Base-by-base conservation (phyloP, 2,329 filamentous ascomycete species). In the Bipolaris victoriae region DNA sequence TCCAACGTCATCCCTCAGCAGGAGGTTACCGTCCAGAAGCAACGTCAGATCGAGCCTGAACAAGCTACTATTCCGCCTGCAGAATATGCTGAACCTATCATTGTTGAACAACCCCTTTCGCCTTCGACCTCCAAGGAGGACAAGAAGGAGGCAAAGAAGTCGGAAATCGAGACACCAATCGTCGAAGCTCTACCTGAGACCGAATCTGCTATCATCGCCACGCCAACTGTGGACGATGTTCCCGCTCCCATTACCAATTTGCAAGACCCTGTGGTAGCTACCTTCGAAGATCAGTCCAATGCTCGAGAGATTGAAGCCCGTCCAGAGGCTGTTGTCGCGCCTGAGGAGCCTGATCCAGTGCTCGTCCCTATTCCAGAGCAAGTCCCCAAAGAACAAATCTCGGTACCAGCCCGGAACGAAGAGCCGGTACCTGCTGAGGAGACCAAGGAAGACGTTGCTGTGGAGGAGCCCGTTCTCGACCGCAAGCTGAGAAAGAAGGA, bases 401-500 rank as follows among this genome's bases (percentile, higher is more conserved):
- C 13, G 20, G 10, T 31, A 4, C 41, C 45, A 29, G 31, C 43
- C 6, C 15, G 45, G 37, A 11, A 7, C 6, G 47, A 62, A 16
- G 22, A 40, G 3, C 18, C 31, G 15, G 43, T 31, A 7, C 33
- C 54, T 6, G 3, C 49, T 4, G 53, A 57, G 6, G 35, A 58
- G 18, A 26, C 20, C 35, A 55, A 51, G 18, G 52, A 59, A n/a
- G 9, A 22, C 6, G 29, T 51, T 4, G 57, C 56, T 9, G 2
- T 43, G n/a, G 64, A 68, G 35, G 63, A 54, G 51, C 65, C 67
- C 9, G 31, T 43, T 7, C 55, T 69, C n/a, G 57, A 41, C 41
- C 70, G 65, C 39, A 73, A 72, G 56, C 60, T 72, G n/a, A 73
- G 69, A 60, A 74, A 75, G 59, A 73, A 74, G 37, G 71, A 74